Percentiles rank a stretch among this genome's conserved stretches.
phyloP scores from a whole-genome alignment of 202 grass and related monocot genomes.

The Brachypodium distachyon region DNA sequence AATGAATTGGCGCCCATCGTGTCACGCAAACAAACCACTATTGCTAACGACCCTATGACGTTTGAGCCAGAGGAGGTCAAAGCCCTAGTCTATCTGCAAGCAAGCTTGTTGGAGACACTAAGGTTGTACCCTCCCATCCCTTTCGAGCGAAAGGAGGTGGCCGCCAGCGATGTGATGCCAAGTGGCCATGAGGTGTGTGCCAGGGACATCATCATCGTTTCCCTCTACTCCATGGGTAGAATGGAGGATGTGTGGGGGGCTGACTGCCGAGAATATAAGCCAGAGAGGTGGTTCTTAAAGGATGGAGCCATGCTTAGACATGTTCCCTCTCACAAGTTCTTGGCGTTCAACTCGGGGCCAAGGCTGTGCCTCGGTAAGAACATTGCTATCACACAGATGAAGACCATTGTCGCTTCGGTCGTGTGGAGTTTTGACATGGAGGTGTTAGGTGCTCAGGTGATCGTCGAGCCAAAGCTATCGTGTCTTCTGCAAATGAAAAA shows the following conservation, averaged over 20 bases:
- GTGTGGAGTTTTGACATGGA: conserved; percentile 38
- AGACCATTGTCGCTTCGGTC: conserved; percentile 16
- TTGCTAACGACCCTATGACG: not conserved
- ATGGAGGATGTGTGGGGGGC: not conserved
- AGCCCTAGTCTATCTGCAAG: not conserved
- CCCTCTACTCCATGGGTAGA: not conserved
- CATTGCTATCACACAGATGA: conserved; percentile 33
- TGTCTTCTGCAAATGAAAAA: conserved; percentile 43
- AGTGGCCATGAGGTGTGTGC: not conserved
- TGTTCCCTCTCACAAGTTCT: conserved; percentile 37
- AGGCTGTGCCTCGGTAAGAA: conserved; percentile 41
- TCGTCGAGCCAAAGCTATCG: conserved; percentile 25
- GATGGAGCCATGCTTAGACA: conserved; percentile 11
- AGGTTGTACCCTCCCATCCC: not conserved
- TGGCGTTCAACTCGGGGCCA: conserved; percentile 44
- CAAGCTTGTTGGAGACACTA: not conserved
- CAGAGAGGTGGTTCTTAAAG: conserved; percentile 33
- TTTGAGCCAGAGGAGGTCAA: not conserved
- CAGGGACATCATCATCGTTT: not conserved
- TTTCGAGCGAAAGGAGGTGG: not conserved
- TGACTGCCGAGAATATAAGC: conserved; percentile 15
- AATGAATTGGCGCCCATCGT: conserved; percentile 1
- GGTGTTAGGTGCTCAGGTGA: conserved; percentile 15
- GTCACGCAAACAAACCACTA: not conserved
- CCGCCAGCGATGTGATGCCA: not conserved